Base-by-base conservation (phyloP, 2,329 filamentous ascomycete species). In the Elsinoe australis region DNA sequence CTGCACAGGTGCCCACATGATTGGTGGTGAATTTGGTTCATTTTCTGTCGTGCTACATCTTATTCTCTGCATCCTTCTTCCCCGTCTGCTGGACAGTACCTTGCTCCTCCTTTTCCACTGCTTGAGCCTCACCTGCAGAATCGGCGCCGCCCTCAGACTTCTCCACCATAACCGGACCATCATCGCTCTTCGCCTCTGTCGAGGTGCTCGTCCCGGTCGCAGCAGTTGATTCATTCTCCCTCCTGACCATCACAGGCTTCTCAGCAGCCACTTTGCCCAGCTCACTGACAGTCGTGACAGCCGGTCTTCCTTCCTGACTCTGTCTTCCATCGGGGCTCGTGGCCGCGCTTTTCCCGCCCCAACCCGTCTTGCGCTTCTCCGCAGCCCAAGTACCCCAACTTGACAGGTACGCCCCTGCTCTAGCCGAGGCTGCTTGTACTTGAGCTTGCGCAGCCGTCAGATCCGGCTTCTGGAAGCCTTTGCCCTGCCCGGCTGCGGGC, bases 341-440 rank as follows among this genome's bases (percentile, higher is more conserved):
- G 3, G 5, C 26, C 24, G 39, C 45, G 3, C 9, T 21, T 6
- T 15, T 26, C 22, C 32, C 33, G 5, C 52, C 41, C 61, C 61
- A 64, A 5, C 59, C 72, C 59, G 71, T 68, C 59, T 82, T 85
- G 53, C 82, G 74, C 68, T 89, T 90, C 68, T 92, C 85, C 42
- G 81, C 81, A 3, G 79, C 79, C 79, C 79, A 82, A 1, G 71
- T 64, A 3, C 78, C 72, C 79, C 79, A 82, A 0, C 75, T 79
- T 49, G 73, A 79, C 42, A 83, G 63, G 56, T 82, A 83, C 1
- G 79, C 74, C 12, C 76, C 70, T n/a, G 79, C 79, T 31, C 71
- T 68, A 45, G 74, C 74, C 8, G 72, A 64, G 2, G 75, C 76
- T 7, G 73, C 72, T 51, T 68, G 67, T 2, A 76, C 71, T 6